phyloP scores from a whole-genome alignment of 2,329 filamentous ascomycete genomes.

The Plectosphaerella plurivora region DNA sequence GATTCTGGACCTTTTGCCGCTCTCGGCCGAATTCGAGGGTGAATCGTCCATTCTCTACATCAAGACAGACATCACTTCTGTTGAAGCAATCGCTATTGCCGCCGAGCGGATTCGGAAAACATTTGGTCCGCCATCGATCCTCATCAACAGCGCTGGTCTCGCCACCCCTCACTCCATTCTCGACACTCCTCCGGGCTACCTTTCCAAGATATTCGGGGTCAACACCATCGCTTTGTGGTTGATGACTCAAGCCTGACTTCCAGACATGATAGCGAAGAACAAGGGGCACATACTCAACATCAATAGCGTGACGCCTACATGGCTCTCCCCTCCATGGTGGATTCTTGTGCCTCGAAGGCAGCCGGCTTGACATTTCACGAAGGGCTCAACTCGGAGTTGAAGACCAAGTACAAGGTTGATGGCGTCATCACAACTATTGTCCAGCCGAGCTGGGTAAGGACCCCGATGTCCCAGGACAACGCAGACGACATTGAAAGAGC shows the following conservation, averaged over 20 bases:
- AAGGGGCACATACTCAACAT: slow-evolving; percentile 60
- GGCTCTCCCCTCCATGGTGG: slow-evolving; percentile 48
- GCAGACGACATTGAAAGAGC: background rate
- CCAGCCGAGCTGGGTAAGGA: slow-evolving; percentile 10
- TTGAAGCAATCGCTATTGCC: background rate
- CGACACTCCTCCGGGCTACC: slow-evolving; percentile 37
- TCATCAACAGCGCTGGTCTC: background rate
- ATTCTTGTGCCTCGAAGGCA: slow-evolving; percentile 53
- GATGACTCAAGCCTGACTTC: slow-evolving; percentile 53
- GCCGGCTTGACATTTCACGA: slow-evolving; percentile 57
- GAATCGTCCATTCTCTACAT: background rate
- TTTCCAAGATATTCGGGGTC: slow-evolving; percentile 53
- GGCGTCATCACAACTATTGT: slow-evolving; percentile 50
- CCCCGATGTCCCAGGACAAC: background rate
- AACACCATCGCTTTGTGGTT: slow-evolving; percentile 55
- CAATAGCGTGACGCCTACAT: slow-evolving; percentile 49
- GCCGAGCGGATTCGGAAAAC: background rate
- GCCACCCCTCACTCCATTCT: slow-evolving; percentile 48
- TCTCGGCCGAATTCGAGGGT: background rate
- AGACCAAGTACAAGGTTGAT: slow-evolving; percentile 45
- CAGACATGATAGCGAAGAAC: slow-evolving; percentile 47
- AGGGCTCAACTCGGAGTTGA: slow-evolving; percentile 40
- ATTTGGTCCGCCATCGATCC: background rate
- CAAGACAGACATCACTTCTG: background rate
- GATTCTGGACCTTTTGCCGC: background rate